Conservation (phyloP, 257 asterid genomes). For the Solanum appendiculatum region DNA sequence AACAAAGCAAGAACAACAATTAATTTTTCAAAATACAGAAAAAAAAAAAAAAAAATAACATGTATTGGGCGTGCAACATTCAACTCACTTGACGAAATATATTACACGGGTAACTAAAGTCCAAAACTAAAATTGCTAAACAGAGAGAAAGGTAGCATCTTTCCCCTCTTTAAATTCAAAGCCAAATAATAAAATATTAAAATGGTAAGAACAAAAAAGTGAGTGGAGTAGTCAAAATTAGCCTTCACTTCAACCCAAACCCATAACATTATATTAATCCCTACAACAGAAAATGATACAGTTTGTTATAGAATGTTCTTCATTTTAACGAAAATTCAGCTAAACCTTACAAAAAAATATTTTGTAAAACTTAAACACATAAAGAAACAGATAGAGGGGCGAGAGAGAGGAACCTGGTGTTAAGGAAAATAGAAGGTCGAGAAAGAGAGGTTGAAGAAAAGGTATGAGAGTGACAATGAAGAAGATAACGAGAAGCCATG, state of each 20-base stretch:
- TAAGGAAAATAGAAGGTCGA: not conserved
- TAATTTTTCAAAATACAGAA: not conserved
- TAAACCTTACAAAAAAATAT: not conserved
- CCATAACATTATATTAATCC: not conserved
- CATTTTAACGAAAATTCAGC: not conserved
- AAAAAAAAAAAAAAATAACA: not conserved
- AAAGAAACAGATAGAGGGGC: not conserved
- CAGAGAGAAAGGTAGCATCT: not conserved
- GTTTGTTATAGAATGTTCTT: not conserved
- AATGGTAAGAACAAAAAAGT: not conserved
- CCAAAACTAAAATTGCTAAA: not conserved
- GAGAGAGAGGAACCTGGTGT: slow-evolving; percentile 6
- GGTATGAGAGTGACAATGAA: not conserved
- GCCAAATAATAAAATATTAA: not conserved
- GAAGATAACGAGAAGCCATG: slow-evolving; percentile 4
- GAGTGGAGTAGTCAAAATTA: not conserved
- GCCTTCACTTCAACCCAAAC: not conserved
- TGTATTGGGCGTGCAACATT: not conserved
- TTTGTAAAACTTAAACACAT: not conserved
- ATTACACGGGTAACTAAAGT: not conserved
- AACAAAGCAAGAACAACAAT: not conserved
- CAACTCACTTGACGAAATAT: not conserved
- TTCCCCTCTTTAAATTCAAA: not conserved
- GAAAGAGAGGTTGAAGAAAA: not conserved
- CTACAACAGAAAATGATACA: not conserved